These are phyloP conservation scores for Cladosporium oxysporum DNA, from an alignment of 2,329 filamentous ascomycete genomes.

Conservation along the genomic window DNA sequence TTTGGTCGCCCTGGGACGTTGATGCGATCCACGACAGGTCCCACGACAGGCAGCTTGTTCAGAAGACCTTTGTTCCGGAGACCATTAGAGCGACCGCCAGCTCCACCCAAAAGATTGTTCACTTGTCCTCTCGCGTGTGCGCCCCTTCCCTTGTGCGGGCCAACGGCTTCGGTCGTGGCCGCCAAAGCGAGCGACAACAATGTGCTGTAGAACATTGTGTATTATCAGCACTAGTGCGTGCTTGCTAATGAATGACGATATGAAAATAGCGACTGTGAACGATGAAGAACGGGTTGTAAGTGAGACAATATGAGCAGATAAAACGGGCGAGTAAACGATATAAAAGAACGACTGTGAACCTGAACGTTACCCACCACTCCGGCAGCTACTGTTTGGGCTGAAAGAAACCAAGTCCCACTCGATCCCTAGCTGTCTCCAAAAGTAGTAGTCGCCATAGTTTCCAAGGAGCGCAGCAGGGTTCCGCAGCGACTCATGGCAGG, in stretches of 20 bases:
- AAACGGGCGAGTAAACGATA: constrained; percentile 1
- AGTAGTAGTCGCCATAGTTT: constrained; percentile 11
- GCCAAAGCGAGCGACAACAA: constrained; percentile 16
- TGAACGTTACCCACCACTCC: not conserved
- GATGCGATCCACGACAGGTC: constrained; percentile 6
- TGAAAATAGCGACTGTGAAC: not conserved
- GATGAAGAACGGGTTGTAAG: not conserved
- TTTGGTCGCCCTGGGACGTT: constrained; percentile 6
- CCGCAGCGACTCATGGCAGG: constrained; percentile 8
- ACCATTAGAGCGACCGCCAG: not conserved
- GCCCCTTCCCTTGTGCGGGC: not conserved
- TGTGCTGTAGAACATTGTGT: constrained; percentile 11
- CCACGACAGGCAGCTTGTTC: constrained; percentile 16
- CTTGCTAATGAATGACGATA: constrained; percentile 3
- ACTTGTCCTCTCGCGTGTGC: not conserved
- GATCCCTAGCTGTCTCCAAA: constrained; percentile 11
- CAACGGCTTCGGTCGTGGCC: constrained; percentile 5
- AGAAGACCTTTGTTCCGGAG: not conserved
- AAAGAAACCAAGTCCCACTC: constrained; percentile 1
- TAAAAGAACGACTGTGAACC: constrained; percentile 8
- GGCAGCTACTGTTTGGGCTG: constrained; percentile 13
- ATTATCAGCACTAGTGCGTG: not conserved
- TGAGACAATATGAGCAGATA: constrained; percentile 15
- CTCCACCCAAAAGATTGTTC: not conserved
- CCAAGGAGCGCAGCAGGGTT: constrained; percentile 16